Base-by-base conservation (phyloP, 163 green algal species). In the Chlamydomonas reinhardtii region DNA sequence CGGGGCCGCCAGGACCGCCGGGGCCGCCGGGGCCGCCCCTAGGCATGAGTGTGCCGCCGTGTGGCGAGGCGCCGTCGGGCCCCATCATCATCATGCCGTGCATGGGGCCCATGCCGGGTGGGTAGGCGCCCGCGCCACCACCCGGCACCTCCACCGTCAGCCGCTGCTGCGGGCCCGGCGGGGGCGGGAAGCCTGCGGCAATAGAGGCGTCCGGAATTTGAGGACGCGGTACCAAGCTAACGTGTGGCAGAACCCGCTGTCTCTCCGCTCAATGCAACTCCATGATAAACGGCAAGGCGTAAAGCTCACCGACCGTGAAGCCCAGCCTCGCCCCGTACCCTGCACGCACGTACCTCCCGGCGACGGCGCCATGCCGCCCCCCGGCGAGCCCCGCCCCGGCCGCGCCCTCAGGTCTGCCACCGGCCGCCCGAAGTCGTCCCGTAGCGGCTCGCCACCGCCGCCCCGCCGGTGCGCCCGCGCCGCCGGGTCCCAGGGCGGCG, bases 401-500 rank as follows among this genome's bases (percentile, higher is more conserved):
- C 70, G 20, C 2, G 35, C 64, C 5, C 88, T 48, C 62, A 91
- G 66, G 72, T 91, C 81, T 1, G 83, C 83, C 70, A 91, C 83
- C 15, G 83, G 54, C 39, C 72, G 39, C 15, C 88, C 88, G 66
- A 77, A 76, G 14, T 73, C n/a, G 24, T 76, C 77, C 8, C 76
- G 54, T 5, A 84, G 22, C 12, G 87, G 87, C 16, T 89, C 83
- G 0, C 87, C 83, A 2, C 87, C 87, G 32, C 87, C 87, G 27
- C 87, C 83, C 11, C 82, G 34, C 31, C 85, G 65, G 19, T 34
- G 59, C 29, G 80, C 80, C 31, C 75, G 70, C 48, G 75, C 82
- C 37, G 72, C 83, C 20, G 76, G 74, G 62, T 91, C 88, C 88
- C 88, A 91, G 2, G 88, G 82, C 61, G 73, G 72, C 35, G 82